These are phyloP conservation scores for Fonsecaea monophora DNA, from an alignment of 2,329 filamentous ascomycete species.

Conservation along the genomic window DNA sequence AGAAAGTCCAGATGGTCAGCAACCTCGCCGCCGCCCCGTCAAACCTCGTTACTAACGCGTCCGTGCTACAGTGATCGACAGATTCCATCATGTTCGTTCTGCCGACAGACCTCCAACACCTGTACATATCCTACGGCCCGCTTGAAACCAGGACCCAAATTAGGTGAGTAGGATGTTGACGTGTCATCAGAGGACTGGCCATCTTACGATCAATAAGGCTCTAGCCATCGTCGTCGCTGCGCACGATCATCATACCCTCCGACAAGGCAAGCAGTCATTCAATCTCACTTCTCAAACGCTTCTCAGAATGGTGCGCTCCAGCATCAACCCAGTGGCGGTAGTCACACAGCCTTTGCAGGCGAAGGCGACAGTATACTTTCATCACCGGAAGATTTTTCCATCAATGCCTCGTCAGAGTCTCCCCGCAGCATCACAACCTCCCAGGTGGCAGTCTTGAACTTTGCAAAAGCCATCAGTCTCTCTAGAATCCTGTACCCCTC, in stretches of 20 bases:
- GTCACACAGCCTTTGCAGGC: background rate
- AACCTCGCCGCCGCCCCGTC: background rate
- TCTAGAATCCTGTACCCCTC: constrained; percentile 19
- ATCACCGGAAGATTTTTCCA: constrained; percentile 35
- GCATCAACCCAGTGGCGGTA: background rate
- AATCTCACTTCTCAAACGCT: constrained; percentile 7
- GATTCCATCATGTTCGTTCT: constrained; percentile 35
- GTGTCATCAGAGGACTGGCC: background rate
- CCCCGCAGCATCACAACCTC: constrained; percentile 14
- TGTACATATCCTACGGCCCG: constrained; percentile 18
- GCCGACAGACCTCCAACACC: constrained; percentile 35
- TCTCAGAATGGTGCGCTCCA: constrained; percentile 9
- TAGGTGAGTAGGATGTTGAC: constrained; percentile 32
- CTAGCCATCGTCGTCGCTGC: constrained; percentile 12
- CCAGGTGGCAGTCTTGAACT: constrained; percentile 19
- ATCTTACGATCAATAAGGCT: constrained; percentile 6
- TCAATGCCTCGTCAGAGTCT: constrained; percentile 30
- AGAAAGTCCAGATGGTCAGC: constrained; percentile 23
- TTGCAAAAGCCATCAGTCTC: constrained; percentile 21
- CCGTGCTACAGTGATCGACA: constrained; percentile 13
- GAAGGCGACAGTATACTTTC: constrained; percentile 33
- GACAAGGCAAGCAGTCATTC: background rate
- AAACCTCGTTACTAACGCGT: constrained; percentile 5
- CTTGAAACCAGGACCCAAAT: constrained; percentile 19
- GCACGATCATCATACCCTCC: background rate